These are phyloP conservation scores for Ascochyta fabae DNA, from an alignment of 2,329 filamentous ascomycete genomes.

Conservation along the genomic window DNA sequence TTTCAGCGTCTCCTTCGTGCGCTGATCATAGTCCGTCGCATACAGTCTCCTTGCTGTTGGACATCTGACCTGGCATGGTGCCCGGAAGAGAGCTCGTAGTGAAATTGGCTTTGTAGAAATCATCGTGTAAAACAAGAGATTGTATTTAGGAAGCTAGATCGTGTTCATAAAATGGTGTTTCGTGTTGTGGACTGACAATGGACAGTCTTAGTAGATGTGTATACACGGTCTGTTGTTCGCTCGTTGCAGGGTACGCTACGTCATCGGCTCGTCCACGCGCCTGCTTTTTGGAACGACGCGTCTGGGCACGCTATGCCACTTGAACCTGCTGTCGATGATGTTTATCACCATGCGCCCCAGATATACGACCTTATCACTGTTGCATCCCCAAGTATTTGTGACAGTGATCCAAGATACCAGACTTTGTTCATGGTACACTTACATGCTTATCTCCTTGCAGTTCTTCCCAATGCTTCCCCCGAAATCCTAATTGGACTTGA, in stretches of 20 bases:
- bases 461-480: too few relatives aligned
- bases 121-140: slow-evolving; percentile 9
- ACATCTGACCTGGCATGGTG: slow-evolving; percentile 9
- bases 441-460: too few relatives aligned
- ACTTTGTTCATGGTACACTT: too few relatives aligned
- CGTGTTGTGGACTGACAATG: slow-evolving; percentile 1
- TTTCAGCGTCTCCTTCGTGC: slow-evolving; percentile 25
- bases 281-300: too few relatives aligned
- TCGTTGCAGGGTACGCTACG: slow-evolving; percentile 18
- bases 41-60: slow-evolving; percentile 22
- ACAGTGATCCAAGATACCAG: too few relatives aligned
- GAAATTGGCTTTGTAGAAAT: slow-evolving; percentile 14
- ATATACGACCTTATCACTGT: too few relatives aligned
- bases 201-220: background rate
- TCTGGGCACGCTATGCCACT: too few relatives aligned
- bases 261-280: slow-evolving; percentile 9
- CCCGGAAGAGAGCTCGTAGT: slow-evolving; percentile 18
- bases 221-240: slow-evolving; percentile 15
- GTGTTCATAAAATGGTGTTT: background rate
- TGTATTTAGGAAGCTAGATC: background rate
- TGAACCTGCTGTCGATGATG: too few relatives aligned
- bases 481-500: too few relatives aligned
- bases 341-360: too few relatives aligned
- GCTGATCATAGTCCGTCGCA: slow-evolving; percentile 29
- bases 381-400: too few relatives aligned